Evolutionary conservation across 75 land plant genomes (phyloP), one percentile per base, ranked within the genome.

Genomic region (Picea sitchensis): DNA sequence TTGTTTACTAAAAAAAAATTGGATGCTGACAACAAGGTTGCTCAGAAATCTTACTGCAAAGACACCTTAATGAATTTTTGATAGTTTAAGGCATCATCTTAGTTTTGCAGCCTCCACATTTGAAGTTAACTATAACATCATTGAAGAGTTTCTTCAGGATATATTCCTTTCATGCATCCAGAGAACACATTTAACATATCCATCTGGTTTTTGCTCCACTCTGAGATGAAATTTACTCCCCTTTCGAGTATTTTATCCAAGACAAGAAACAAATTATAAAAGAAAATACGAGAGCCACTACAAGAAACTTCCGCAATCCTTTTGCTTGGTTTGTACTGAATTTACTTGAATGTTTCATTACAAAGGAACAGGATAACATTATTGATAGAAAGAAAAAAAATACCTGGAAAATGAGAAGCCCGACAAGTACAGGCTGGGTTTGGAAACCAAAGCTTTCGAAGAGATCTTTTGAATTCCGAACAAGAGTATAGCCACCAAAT

Each of bases 401-500:
- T 81, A 94, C 99, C 99, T 96, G 98, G 83, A 98, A 98, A 14
- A 98, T 87, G 47, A 93, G 87, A 31, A 98, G 91, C 32, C 98
- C 99, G 83, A 98, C 92, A 56, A 98, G 85, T 5, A 98, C 95
- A 47, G 99, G 99, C 73, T 98, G 96, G 17, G 96, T 81, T 41
- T 91, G 83, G 82, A 98, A 98, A 12, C 99, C 99, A 91, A 98
- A 98, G 81, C 99, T 98, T 57, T 77, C 84, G 75, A 98, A 98
- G 58, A 98, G 82, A 62, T 95, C 98, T 11, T 72, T 90, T 36
- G 99, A 92, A 74, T 93, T 98, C 59, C 99, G 91, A 23, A 98
- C 98, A 57, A 98, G 86, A 31, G 96, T 90, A 80, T 95, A 98
- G 38, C 99, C 99, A 64, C 96, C 99, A 83, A 95, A 98, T 84